Conservation (phyloP, 352 stramenopile genomes). For the Pythium grandisporangium region DNA sequence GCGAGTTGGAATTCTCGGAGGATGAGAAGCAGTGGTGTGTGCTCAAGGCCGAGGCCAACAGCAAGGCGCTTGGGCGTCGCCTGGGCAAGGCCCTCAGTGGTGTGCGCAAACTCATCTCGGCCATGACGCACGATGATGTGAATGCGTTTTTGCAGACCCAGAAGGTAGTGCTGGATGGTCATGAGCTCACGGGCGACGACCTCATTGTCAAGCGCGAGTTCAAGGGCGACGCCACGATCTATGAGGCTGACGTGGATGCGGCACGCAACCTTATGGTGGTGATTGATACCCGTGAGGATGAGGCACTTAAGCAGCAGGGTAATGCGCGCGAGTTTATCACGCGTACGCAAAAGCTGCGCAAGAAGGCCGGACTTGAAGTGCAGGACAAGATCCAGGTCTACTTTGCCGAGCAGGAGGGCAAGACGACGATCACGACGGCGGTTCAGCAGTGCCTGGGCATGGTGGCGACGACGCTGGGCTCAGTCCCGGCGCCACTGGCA, state of each 20-base stretch:
- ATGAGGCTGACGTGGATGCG: conserved; percentile 82
- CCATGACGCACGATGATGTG: conserved; percentile 64
- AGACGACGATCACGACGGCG: conserved; percentile 44
- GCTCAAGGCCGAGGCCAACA: conserved; percentile 93
- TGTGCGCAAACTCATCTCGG: conserved; percentile 81
- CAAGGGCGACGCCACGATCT: conserved; percentile 88
- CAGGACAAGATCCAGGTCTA: conserved; percentile 96
- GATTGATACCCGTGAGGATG: conserved; percentile 93
- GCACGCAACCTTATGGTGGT: conserved; percentile 92
- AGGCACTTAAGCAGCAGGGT: conserved; percentile 91
- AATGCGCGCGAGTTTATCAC: conserved; percentile 96
- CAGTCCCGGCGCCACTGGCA: conserved; percentile 41
- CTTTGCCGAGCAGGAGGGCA: conserved; percentile 73
- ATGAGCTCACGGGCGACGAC: conserved; percentile 84
- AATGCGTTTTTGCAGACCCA: conserved; percentile 62
- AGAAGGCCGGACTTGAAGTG: conserved; percentile 92
- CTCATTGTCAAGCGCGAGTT: conserved; percentile 93
- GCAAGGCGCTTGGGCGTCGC: conserved; percentile 91
- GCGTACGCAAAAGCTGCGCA: conserved; percentile 97
- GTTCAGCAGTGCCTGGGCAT: conserved; percentile 52
- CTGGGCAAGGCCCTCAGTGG: conserved; percentile 95
- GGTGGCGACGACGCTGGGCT: conserved; percentile 44
- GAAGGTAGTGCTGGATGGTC: conserved; percentile 70
- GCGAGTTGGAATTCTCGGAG: conserved; percentile 84
- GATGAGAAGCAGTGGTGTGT: conserved; percentile 91